Percentiles rank a stretch among this genome's conserved stretches.
phyloP scores from a whole-genome alignment of 225 moss, liverwort and hornwort genomes.

The Bryoerythrophyllum caledonicum region DNA sequence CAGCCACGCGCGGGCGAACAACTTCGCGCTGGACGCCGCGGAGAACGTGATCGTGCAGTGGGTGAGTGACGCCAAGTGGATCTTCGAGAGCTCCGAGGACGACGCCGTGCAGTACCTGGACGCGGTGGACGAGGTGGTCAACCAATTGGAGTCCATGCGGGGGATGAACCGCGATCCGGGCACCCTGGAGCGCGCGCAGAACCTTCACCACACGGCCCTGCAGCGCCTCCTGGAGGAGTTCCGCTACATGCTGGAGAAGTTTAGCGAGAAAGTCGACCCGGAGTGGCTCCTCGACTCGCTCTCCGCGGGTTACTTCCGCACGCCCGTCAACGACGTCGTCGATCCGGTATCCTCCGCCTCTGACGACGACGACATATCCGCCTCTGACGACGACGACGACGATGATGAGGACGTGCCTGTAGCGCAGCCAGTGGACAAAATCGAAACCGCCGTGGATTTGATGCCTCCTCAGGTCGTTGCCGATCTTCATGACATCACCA shows the following conservation, averaged over 20 bases:
- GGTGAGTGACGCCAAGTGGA: slow-evolving; percentile 70
- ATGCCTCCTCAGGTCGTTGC: slow-evolving; percentile 67
- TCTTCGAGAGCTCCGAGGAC: slow-evolving; percentile 75
- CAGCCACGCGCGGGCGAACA: slow-evolving; percentile 37
- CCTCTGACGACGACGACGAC: slow-evolving; percentile 27
- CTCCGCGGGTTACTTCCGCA: slow-evolving; percentile 58
- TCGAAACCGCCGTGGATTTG: slow-evolving; percentile 75
- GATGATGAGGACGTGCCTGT: slow-evolving; percentile 81
- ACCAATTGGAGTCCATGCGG: slow-evolving; percentile 58
- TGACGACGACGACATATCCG: slow-evolving; percentile 50
- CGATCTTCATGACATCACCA: slow-evolving; percentile 74
- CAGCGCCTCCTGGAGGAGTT: slow-evolving; percentile 84
- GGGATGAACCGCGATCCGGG: slow-evolving; percentile 37
- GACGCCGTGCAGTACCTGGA: slow-evolving; percentile 70
- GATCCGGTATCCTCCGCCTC: slow-evolving; percentile 51
- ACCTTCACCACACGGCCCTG: slow-evolving; percentile 63
- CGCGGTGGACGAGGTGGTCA: slow-evolving; percentile 85
- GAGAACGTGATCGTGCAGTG: slow-evolving; percentile 76
- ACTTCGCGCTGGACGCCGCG: slow-evolving; percentile 61
- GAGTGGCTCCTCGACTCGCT: slow-evolving; percentile 84
- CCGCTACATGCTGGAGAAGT: slow-evolving; percentile 69
- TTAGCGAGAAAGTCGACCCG: slow-evolving; percentile 78
- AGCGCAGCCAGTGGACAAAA: slow-evolving; percentile 73
- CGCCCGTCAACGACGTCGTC: slow-evolving; percentile 55
- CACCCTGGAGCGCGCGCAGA: slow-evolving; percentile 56